Percentiles rank a stretch among this genome's conserved stretches.
Evolutionary conservation across 169 alveolate species (phyloP).

Genomic region (Plasmodium sp.): DNA sequence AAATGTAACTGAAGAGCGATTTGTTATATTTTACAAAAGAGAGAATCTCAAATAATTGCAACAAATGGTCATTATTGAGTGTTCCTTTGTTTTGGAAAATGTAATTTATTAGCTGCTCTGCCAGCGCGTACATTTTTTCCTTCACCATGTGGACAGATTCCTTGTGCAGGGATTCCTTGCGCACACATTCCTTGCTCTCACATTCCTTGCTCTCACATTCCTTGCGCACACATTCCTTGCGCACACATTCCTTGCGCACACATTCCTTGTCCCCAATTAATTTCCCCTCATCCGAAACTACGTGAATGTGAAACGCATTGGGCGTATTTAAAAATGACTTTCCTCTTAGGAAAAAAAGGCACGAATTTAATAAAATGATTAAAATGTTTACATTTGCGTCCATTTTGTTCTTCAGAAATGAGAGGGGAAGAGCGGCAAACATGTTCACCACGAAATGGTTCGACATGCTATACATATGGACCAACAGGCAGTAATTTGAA

Average conservation of each 20-base stretch:
- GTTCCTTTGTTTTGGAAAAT: constrained; percentile 38
- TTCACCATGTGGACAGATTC: neutral
- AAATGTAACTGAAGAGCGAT: constrained; percentile 47
- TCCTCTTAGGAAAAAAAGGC: constrained; percentile 55
- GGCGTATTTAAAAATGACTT: constrained; percentile 30
- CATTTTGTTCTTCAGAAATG: constrained; percentile 59
- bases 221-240: too few relatives aligned
- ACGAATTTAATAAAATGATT: constrained; percentile 54
- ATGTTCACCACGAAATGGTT: constrained; percentile 50
- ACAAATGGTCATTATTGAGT: constrained; percentile 42
- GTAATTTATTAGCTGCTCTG: constrained; percentile 73
- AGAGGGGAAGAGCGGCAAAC: constrained; percentile 21
- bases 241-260: neutral
- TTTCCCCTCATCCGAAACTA: neutral
- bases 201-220: too few relatives aligned
- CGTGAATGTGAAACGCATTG: constrained; percentile 25
- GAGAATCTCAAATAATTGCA: constrained; percentile 56
- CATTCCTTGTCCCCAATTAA: neutral
- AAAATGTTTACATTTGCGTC: constrained; percentile 14
- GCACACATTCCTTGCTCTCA: too few relatives aligned
- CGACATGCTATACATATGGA: constrained; percentile 70
- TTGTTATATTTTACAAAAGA: constrained; percentile 70
- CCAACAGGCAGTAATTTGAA: constrained; percentile 11
- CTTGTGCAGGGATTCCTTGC: too few relatives aligned
- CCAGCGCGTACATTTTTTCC: constrained; percentile 54